Evolutionary conservation across 176 grass and related monocot genomes (phyloP).

Genomic region (Poa pratensis): DNA sequence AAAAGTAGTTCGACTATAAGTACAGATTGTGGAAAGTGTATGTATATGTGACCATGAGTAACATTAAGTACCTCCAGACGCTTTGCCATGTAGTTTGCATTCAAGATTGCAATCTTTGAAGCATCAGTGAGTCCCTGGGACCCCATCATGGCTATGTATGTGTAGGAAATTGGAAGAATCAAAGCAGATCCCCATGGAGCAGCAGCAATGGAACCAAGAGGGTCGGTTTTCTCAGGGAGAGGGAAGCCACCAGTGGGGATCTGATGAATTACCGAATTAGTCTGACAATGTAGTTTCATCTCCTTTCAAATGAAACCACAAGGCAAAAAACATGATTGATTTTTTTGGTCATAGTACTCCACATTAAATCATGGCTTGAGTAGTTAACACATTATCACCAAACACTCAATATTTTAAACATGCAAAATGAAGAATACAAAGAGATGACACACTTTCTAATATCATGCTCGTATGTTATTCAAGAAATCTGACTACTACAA

Average conservation of each 20-base stretch:
- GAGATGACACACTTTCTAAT: not conserved
- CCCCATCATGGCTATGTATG: constrained; percentile 99
- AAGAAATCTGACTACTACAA: not conserved
- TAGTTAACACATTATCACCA: constrained; percentile 5
- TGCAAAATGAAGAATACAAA: not conserved
- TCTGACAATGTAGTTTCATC: constrained; percentile 5
- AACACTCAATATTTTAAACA: not conserved
- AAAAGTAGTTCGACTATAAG: constrained; percentile 24
- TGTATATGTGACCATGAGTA: constrained; percentile 7
- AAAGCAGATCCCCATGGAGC: constrained; percentile 99
- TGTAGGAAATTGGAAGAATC: constrained; percentile 96
- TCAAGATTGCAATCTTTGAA: constrained; percentile 96
- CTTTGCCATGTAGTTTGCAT: constrained; percentile 99
- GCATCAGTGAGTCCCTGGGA: constrained; percentile 92
- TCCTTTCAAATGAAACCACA: constrained; percentile 15
- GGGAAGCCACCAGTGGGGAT: constrained; percentile 90
- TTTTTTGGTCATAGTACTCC: not conserved
- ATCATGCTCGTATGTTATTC: not conserved
- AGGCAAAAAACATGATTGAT: not conserved
- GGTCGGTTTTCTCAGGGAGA: constrained; percentile 76
- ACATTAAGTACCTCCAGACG: constrained; percentile 81
- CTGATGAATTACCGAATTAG: constrained; percentile 46
- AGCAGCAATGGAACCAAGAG: constrained; percentile 91
- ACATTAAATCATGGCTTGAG: not conserved
- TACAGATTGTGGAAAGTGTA: constrained; percentile 29